phyloP scores from a whole-genome alignment of 176 grass and related monocot genomes.

The Aegilops umbellulata region DNA sequence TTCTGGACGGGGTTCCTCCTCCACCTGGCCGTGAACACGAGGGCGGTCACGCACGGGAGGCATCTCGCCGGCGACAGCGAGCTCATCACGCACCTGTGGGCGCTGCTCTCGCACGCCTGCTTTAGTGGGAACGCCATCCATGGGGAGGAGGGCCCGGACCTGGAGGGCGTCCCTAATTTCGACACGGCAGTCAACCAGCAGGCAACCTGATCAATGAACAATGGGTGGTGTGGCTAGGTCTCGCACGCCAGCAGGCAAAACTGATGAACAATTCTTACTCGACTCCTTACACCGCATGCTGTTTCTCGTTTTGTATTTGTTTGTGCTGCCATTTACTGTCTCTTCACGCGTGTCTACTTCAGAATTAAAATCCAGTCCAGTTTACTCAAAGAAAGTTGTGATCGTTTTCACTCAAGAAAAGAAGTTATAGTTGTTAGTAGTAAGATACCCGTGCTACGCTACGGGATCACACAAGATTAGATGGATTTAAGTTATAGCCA shows the following conservation, averaged over 20 bases:
- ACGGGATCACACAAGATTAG: too few relatives aligned
- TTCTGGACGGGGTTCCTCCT: background rate
- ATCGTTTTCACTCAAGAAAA: too few relatives aligned
- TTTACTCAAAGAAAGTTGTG: too few relatives aligned
- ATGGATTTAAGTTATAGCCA: too few relatives aligned
- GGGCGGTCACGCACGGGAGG: background rate
- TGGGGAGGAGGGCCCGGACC: background rate
- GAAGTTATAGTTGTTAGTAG: too few relatives aligned
- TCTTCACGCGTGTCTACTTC: too few relatives aligned
- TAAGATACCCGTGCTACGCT: too few relatives aligned
- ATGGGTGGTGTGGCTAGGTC: background rate
- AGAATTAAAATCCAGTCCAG: too few relatives aligned
- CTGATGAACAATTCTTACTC: background rate
- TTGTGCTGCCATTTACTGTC: too few relatives aligned
- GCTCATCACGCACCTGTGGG: conserved; percentile 16
- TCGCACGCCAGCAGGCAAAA: too few relatives aligned
- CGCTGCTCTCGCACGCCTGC: conserved; percentile 12
- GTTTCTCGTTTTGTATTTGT: too few relatives aligned
- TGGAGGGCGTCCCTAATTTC: background rate
- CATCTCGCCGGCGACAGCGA: background rate
- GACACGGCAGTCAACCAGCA: background rate
- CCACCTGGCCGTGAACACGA: background rate
- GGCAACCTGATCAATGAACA: background rate
- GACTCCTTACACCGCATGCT: background rate
- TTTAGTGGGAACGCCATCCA: background rate